phyloP scores from a whole-genome alignment of 345 rosid genomes.

The Sisymbrium irio region DNA sequence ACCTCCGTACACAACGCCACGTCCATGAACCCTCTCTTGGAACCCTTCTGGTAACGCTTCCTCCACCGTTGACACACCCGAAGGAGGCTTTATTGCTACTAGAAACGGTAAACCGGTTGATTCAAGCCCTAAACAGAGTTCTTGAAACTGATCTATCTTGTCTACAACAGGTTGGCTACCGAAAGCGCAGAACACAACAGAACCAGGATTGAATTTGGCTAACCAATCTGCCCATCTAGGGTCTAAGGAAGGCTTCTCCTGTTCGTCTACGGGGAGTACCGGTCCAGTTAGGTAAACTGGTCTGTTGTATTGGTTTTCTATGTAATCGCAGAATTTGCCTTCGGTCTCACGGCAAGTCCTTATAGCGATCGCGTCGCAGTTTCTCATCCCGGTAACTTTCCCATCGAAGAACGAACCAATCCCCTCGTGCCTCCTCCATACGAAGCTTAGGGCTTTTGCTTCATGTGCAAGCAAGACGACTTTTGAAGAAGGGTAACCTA shows the following conservation, averaged over 20 bases:
- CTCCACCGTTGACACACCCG: conserved; percentile 44
- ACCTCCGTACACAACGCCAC: conserved; percentile 49
- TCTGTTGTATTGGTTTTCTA: conserved; percentile 46
- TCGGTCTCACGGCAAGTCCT: conserved; percentile 73
- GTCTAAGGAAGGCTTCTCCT: conserved; percentile 30
- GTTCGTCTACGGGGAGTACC: conserved; percentile 36
- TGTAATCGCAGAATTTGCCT: conserved; percentile 56
- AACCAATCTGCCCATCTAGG: conserved; percentile 61
- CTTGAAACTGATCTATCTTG: conserved; percentile 58
- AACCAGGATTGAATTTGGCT: conserved; percentile 40
- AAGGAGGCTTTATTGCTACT: conserved; percentile 55
- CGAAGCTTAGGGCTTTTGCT: conserved; percentile 40
- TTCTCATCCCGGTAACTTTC: conserved; percentile 39
- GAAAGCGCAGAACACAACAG: conserved; percentile 64
- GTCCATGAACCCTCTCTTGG: conserved; percentile 50
- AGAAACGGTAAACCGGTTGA: conserved; percentile 55
- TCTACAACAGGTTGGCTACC: conserved; percentile 59
- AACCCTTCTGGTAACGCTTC: conserved; percentile 78
- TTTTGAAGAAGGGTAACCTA: conserved; percentile 57
- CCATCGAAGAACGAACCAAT: conserved; percentile 54
- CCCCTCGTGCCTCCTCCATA: conserved; percentile 46
- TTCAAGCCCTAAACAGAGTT: conserved; percentile 63
- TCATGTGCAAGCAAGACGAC: conserved; percentile 50
- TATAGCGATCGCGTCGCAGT: conserved; percentile 53
- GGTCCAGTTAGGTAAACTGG: conserved; percentile 64